Evolutionary conservation across 2,329 filamentous ascomycete genomes (phyloP).

Genomic region (Zymoseptoria tritici): DNA sequence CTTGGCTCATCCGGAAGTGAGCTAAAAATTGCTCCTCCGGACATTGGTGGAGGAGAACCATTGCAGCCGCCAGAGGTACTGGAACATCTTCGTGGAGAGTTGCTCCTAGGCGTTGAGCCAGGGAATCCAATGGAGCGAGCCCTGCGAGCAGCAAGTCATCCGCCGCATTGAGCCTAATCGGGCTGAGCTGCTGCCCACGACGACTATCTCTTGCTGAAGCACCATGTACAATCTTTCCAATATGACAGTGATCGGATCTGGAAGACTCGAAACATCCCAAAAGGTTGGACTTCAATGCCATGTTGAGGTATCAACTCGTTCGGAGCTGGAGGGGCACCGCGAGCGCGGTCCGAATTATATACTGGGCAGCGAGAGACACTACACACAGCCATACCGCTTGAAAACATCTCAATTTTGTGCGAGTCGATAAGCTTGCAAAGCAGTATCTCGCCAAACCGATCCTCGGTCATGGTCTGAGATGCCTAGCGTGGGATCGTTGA

Average conservation of each 20-base stretch:
- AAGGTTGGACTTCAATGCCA: background rate
- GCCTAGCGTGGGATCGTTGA: conserved; percentile 35
- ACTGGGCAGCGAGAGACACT: background rate
- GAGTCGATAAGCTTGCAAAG: conserved; percentile 57
- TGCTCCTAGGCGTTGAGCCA: no score
- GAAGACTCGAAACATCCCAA: background rate
- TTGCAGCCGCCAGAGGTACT: no score
- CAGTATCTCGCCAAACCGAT: conserved; percentile 66
- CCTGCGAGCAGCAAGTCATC: no score
- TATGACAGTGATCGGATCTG: background rate
- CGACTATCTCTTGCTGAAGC: background rate
- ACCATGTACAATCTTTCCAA: background rate
- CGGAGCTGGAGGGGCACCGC: background rate
- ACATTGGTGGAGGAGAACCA: no score
- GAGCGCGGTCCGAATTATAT: background rate
- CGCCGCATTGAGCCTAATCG: no score
- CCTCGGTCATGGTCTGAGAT: conserved; percentile 55
- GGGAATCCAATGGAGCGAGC: no score
- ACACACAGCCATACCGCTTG: background rate
- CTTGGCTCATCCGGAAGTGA: background rate
- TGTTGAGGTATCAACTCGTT: background rate
- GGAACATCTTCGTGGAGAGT: no score
- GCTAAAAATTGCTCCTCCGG: no score
- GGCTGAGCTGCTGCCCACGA: no score
- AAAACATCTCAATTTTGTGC: background rate